A percentile compares a stretch with the other conserved stretches of the same genome.
These are phyloP conservation scores for Glycine latifolia DNA, from an alignment of 306 rosid genomes.

Conservation along the genomic window DNA sequence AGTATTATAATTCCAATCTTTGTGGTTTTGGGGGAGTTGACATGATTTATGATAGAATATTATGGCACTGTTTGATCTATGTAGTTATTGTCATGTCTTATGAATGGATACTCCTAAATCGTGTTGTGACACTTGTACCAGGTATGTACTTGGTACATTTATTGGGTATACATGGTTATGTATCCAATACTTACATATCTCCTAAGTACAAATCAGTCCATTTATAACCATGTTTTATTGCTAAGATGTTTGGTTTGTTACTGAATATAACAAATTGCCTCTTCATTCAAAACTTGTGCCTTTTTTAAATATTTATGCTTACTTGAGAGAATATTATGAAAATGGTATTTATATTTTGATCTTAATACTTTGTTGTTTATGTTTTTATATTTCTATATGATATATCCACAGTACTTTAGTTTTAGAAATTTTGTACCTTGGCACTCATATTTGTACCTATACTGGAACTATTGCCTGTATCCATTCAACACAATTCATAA, in stretches of 20 bases:
- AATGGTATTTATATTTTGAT: not conserved
- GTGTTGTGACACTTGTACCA: not conserved
- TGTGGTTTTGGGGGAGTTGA: not conserved
- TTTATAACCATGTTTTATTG: not conserved
- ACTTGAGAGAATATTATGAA: slow-evolving; percentile 4
- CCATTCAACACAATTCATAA: not conserved
- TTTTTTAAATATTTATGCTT: slow-evolving; percentile 1
- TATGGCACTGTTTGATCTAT: not conserved
- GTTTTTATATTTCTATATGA: not conserved
- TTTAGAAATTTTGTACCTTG: not conserved
- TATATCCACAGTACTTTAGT: not conserved
- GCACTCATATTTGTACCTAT: not conserved
- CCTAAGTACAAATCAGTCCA: not conserved
- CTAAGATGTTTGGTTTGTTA: not conserved
- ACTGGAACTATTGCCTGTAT: not conserved
- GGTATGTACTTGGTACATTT: not conserved
- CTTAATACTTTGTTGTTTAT: not conserved
- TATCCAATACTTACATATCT: not conserved
- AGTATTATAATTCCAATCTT: not conserved
- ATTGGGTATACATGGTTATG: not conserved
- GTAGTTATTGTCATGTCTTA: too few species aligned
- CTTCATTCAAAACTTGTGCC: not conserved
- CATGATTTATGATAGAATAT: not conserved
- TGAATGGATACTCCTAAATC: too few species aligned
- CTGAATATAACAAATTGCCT: not conserved